A percentile compares a stretch with the other conserved stretches of the same genome.
phyloP scores from a whole-genome alignment of 2,329 filamentous ascomycete species.

The Penicillium occitanis region DNA sequence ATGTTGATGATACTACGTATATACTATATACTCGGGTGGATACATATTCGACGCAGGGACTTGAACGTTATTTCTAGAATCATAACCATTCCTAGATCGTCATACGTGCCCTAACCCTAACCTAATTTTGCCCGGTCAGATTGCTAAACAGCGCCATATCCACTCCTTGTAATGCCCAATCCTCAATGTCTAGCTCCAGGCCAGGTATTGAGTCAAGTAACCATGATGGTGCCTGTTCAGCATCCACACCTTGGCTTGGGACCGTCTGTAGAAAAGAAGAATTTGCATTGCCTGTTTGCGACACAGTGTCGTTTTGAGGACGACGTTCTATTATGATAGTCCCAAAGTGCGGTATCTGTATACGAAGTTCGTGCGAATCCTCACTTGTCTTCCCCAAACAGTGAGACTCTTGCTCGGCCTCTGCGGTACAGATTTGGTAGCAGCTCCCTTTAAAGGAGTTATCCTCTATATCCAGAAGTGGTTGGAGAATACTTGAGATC shows the following conservation, averaged over 20 bases:
- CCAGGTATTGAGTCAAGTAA: background rate
- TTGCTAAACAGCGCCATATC: conserved; percentile 7
- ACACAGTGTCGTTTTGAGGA: background rate
- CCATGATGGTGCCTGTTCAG: background rate
- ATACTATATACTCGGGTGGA: background rate
- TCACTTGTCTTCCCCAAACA: background rate
- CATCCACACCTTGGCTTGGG: background rate
- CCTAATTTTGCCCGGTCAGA: background rate
- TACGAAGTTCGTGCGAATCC: conserved; percentile 29
- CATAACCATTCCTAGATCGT: background rate
- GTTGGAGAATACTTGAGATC: conserved; percentile 23
- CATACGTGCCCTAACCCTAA: background rate
- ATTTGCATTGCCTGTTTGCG: background rate
- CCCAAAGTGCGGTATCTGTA: conserved; percentile 49
- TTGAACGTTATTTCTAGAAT: background rate
- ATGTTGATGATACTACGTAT: background rate
- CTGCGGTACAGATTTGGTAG: background rate
- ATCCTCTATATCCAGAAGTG: conserved; percentile 25
- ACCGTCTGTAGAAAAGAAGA: background rate
- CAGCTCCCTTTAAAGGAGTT: conserved; percentile 16
- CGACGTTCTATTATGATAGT: conserved; percentile 37
- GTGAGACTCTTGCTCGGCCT: background rate
- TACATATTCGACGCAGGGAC: background rate
- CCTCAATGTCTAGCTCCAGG: background rate
- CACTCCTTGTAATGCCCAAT: conserved; percentile 15